phyloP scores from a whole-genome alignment of 169 alveolate species.

The Amoebophrya sp. region DNA sequence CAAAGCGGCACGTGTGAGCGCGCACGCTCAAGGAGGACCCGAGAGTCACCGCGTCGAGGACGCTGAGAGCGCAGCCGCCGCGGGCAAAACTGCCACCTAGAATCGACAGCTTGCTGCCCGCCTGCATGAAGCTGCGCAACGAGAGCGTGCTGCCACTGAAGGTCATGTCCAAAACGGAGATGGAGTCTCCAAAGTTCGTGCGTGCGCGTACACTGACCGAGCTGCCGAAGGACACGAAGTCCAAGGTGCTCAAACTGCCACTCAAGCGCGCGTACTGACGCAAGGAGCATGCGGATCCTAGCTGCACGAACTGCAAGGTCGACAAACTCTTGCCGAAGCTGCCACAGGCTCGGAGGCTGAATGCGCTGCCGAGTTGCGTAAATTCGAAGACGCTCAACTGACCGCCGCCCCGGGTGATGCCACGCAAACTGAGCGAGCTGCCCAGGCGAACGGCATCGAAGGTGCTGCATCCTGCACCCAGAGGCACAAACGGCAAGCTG shows the following conservation, averaged over 20 bases:
- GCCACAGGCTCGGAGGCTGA: background rate
- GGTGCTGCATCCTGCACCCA: background rate
- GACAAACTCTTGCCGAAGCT: background rate
- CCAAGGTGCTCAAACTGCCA: background rate
- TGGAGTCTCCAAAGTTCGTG: background rate
- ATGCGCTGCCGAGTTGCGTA: background rate
- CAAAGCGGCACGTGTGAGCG: background rate
- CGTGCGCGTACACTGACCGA: background rate
- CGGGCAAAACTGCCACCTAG: background rate
- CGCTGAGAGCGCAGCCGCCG: background rate
- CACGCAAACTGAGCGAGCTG: background rate
- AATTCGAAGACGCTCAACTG: background rate
- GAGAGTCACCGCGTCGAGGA: background rate
- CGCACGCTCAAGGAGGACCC: background rate
- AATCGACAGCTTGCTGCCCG: background rate
- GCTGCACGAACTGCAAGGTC: background rate
- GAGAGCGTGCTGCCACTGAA: background rate
- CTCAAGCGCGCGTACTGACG: background rate
- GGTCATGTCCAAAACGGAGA: background rate
- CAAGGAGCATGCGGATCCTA: background rate
- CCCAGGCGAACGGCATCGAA: conserved; percentile 21
- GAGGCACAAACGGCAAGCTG: background rate
- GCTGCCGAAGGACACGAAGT: background rate
- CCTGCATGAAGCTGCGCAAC: background rate
- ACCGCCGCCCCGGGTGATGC: background rate